Evolutionary conservation across 2,329 filamentous ascomycete species (phyloP).

Genomic region (Aspergillus quadrilineatus): DNA sequence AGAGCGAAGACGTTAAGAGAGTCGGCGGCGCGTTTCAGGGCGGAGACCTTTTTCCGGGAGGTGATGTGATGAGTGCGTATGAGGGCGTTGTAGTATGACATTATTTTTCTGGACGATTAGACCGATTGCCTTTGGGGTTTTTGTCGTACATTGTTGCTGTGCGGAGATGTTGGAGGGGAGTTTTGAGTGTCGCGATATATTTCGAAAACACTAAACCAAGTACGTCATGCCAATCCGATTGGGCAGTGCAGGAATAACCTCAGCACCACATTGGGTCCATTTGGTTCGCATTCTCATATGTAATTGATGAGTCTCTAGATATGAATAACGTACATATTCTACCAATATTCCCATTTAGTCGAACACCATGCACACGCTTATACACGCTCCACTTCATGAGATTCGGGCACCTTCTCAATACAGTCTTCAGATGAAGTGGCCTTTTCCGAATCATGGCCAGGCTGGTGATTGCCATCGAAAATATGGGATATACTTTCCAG

Average conservation of each 20-base stretch:
- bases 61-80: slow-evolving; percentile 81
- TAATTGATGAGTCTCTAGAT: too few species aligned
- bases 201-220: too few species aligned
- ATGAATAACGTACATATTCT: too few species aligned
- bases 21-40: slow-evolving; percentile 64
- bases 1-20: slow-evolving; percentile 62
- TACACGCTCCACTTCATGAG: neutral
- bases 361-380: neutral
- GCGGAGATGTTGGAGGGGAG: too few species aligned
- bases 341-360: neutral
- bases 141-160: neutral
- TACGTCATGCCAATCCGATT: too few species aligned
- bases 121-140: neutral
- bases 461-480: slow-evolving; percentile 7
- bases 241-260: too few species aligned
- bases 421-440: neutral
- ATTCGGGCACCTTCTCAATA: neutral
- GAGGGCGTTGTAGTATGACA: slow-evolving; percentile 54
- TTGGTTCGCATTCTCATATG: too few species aligned
- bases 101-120: slow-evolving; percentile 3
- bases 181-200: too few species aligned
- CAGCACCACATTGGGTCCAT: too few species aligned
- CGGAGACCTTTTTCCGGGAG: slow-evolving; percentile 69
- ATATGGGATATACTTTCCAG: slow-evolving; percentile 18
- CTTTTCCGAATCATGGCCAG: neutral